phyloP scores from a whole-genome alignment of 768 basidiomycete species.

The Podaxis pistillaris region DNA sequence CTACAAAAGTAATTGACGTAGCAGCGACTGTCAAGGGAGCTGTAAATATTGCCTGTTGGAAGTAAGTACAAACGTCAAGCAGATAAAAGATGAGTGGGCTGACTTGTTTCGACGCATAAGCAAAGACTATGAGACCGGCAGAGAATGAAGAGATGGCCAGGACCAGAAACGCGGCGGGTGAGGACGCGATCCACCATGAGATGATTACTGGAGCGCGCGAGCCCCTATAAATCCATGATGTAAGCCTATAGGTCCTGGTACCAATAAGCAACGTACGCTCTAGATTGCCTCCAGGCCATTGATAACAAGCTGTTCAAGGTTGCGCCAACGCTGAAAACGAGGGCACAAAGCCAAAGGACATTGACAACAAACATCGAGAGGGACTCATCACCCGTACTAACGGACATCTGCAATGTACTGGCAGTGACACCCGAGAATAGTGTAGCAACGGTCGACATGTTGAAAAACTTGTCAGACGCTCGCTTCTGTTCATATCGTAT shows the following conservation, averaged over 20 bases:
- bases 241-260: background rate
- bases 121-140: slow-evolving; percentile 4
- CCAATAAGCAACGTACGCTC: background rate
- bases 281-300: slow-evolving; percentile 3
- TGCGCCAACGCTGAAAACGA: slow-evolving; percentile 8
- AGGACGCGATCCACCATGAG: slow-evolving; percentile 1
- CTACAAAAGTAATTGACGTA: background rate
- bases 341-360: slow-evolving; percentile 4
- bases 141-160: slow-evolving; percentile 6
- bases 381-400: background rate
- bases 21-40: slow-evolving; percentile 5
- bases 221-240: background rate
- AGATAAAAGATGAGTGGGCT: background rate
- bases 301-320: slow-evolving; percentile 5
- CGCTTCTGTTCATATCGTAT: slow-evolving; percentile 11
- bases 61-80: background rate
- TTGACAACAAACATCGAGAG: background rate
- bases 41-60: background rate
- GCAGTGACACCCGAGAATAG: slow-evolving; percentile 10
- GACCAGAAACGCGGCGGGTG: slow-evolving; percentile 1
- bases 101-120: slow-evolving; percentile 1
- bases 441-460: slow-evolving; percentile 10
- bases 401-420: slow-evolving; percentile 3
- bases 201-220: background rate
- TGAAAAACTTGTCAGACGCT: background rate